A percentile compares a stretch with the other conserved stretches of the same genome.
These are phyloP conservation scores for Neonectria neomacrospora DNA, from an alignment of 2,329 filamentous ascomycete species.

Conservation along the genomic window DNA sequence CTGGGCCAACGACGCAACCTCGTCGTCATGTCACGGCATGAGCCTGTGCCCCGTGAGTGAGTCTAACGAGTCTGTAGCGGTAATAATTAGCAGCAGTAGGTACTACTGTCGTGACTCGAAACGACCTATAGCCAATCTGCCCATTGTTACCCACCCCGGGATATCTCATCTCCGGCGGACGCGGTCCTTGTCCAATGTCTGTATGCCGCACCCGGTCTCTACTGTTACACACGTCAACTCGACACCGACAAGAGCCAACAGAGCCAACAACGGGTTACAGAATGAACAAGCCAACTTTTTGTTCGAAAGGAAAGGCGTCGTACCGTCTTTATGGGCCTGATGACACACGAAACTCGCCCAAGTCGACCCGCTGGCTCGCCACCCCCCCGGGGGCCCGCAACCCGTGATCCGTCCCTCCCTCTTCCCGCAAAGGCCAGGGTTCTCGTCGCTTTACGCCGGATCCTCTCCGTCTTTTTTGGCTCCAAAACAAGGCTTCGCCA, in stretches of 20 bases:
- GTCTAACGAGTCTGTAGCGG: no score
- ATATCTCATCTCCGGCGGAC: constrained; percentile 21
- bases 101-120: not conserved
- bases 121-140: constrained; percentile 14
- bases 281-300: not conserved
- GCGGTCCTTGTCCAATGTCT: not conserved
- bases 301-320: constrained; percentile 7
- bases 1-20: not conserved
- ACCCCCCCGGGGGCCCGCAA: constrained; percentile 9
- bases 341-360: constrained; percentile 38
- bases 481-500: constrained; percentile 5
- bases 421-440: constrained; percentile 31
- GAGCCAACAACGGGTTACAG: not conserved
- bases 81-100: no score
- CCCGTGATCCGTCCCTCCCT: constrained; percentile 32
- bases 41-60: no score
- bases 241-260: not conserved
- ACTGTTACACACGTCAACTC: not conserved
- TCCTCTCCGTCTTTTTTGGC: constrained; percentile 12
- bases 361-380: constrained; percentile 6
- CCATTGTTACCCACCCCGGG: constrained; percentile 4
- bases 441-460: constrained; percentile 11
- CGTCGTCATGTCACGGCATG: not conserved
- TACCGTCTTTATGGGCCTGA: not conserved
- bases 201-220: not conserved